phyloP scores from a whole-genome alignment of 2,329 filamentous ascomycete species.

The Hymenoscyphus infarciens region DNA sequence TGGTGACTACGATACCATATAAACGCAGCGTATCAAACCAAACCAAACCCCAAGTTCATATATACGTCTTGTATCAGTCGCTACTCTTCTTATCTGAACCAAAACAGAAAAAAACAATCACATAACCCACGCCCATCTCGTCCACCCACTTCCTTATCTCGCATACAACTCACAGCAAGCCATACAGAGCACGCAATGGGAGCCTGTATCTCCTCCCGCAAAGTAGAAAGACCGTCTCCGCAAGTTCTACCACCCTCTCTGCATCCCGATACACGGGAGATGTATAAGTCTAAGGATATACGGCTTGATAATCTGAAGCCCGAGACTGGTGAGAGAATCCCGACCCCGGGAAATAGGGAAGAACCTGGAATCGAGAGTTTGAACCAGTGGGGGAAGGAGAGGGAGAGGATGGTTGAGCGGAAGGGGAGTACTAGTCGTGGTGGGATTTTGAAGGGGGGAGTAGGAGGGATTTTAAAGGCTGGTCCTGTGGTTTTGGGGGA shows the following conservation, averaged over 20 bases:
- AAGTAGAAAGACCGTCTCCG: background rate
- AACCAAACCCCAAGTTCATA: no score
- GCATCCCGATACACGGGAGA: background rate
- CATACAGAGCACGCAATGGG: conserved; percentile 2
- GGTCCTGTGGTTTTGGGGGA: background rate
- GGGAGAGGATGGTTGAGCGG: background rate
- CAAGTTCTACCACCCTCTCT: background rate
- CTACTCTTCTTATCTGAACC: no score
- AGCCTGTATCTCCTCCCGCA: conserved; percentile 4
- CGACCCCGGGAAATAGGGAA: background rate
- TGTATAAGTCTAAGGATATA: background rate
- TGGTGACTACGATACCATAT: no score
- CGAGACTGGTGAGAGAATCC: background rate
- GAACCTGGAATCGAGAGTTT: conserved; percentile 4
- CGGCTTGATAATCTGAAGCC: background rate
- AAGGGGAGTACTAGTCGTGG: background rate
- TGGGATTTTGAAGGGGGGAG: background rate
- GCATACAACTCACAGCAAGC: no score
- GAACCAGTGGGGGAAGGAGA: background rate
- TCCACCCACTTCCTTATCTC: no score
- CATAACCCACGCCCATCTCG: no score
- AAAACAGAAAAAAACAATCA: no score
- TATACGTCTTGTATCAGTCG: no score
- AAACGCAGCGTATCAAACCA: no score
- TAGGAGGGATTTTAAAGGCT: background rate